phyloP scores from a whole-genome alignment of 1,139 yeast genomes.

The Pichia sp. region DNA sequence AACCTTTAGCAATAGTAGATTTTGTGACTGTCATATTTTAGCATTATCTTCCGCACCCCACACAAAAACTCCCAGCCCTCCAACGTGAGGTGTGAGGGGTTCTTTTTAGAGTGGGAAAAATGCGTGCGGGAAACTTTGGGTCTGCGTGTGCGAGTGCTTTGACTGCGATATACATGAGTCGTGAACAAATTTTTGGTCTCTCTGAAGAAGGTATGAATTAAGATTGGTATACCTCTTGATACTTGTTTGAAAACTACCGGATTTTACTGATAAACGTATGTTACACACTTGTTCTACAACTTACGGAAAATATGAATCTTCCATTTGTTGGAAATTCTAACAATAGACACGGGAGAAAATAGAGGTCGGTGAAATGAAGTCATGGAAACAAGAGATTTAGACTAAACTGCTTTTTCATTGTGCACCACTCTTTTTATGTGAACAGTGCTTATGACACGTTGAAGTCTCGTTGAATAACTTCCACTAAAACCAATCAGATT shows the following conservation, averaged over 20 bases:
- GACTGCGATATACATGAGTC: not conserved
- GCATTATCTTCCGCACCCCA: not conserved
- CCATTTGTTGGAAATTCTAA: no score
- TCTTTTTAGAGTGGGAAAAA: not conserved
- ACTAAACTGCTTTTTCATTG: no score
- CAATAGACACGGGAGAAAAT: no score
- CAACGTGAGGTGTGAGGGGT: constrained; percentile 5
- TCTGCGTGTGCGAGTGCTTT: not conserved
- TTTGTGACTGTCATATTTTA: constrained; percentile 4
- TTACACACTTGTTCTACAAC: not conserved
- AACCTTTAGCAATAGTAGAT: no score
- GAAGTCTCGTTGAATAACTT: no score
- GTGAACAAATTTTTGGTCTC: not conserved
- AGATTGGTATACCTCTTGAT: not conserved
- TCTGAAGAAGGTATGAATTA: not conserved
- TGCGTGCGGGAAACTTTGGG: not conserved
- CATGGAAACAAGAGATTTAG: no score
- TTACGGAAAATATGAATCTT: constrained; percentile 14
- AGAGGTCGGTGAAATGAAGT: no score
- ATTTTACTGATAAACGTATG: constrained; percentile 11
- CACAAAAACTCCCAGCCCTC: not conserved
- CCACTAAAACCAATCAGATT: no score
- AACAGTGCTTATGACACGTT: no score
- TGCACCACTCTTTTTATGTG: no score
- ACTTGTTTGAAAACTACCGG: not conserved